Evolutionary conservation across 352 stramenopile genomes (phyloP), one percentile per base, ranked within the genome.

Genomic region (Pythium grandisporangium): DNA sequence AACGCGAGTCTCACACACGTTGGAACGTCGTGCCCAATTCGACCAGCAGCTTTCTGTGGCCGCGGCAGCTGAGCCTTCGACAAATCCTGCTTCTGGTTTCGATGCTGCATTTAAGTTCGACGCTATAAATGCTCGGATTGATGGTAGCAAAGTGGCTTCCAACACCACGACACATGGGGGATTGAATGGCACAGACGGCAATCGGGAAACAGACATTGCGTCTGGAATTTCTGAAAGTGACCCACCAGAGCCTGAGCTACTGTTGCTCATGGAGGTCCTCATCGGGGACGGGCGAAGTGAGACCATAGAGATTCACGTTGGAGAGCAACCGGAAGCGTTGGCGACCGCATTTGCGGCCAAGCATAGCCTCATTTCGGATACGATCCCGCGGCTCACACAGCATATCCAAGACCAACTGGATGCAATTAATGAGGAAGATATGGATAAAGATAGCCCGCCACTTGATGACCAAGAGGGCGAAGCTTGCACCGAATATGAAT

Each of bases 231-330:
- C n/a, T n/a, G n/a, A n/a, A n/a, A n/a, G n/a, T n/a, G 25, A 2
- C n/a, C 12, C 5, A 23, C n/a, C 17, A 30, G 33, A 50, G 23
- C 50, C 36, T 2, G 68, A 88, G 37, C 55, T 91, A 13, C 49
- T 88, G 32, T 35, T 91, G 10, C 27, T 88, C 30, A 85, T 91
- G 66, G 78, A 91, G 23, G 62, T 91, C 3, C 58, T 88, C 26
- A 87, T 89, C 36, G 64, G 68, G 11, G 61, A 85, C 40, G 78
- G 69, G 3, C 57, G 64, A 16, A 78, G 68, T 34, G 72, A 84
- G 42, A 86, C 63, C 6, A 85, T 91, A 24, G 68, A 85, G 23
- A 62, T 91, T 32, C 51, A 75, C 44, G 60, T 70, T 4, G 55
- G 62, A 5, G 78, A 87, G 27, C 37, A 63, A 35, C 70, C 78